Evolutionary conservation across 805 yeast genomes (phyloP).

Genomic region (Wickerhamiella slavikovae): DNA sequence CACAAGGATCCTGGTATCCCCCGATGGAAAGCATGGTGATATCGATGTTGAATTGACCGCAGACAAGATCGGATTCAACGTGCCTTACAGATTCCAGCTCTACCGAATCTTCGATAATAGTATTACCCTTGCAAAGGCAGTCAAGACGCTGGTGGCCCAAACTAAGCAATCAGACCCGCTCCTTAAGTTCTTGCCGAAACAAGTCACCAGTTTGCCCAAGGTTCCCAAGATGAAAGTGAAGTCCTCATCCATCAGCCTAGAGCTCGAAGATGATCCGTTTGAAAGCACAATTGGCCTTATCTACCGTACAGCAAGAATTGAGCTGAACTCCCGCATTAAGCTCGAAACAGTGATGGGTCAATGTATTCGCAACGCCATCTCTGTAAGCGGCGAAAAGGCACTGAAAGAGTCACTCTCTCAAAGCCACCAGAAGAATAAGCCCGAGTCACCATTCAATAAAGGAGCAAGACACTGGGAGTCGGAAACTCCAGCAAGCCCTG

Average conservation of each 20-base stretch:
- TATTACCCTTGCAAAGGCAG: conserved; percentile 42
- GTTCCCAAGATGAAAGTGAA: conserved; percentile 30
- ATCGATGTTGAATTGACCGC: conserved; percentile 4
- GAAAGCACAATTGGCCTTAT: conserved; percentile 51
- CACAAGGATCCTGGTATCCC: conserved; percentile 7
- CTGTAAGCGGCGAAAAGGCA: too few relatives aligned
- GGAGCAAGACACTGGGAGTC: too few relatives aligned
- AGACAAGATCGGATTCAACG: conserved; percentile 17
- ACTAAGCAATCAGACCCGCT: conserved; percentile 11
- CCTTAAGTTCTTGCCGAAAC: conserved; percentile 12
- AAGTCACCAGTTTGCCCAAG: conserved; percentile 12
- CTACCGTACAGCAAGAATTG: conserved; percentile 37
- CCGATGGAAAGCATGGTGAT: conserved; percentile 2
- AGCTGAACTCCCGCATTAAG: too few relatives aligned
- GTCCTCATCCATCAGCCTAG: conserved; percentile 35
- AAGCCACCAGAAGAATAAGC: too few relatives aligned
- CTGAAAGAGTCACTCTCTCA: too few relatives aligned
- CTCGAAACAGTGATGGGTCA: too few relatives aligned
- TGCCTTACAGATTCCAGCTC: conserved; percentile 59
- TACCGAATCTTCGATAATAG: conserved; percentile 67
- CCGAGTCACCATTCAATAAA: too few relatives aligned
- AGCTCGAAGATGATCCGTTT: conserved; percentile 77
- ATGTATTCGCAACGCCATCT: too few relatives aligned
- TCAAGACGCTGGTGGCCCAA: conserved; percentile 28
- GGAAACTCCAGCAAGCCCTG: too few relatives aligned